Base-by-base conservation (phyloP, 192 early-diverging fungal species). In the Coemansia sp. region DNA sequence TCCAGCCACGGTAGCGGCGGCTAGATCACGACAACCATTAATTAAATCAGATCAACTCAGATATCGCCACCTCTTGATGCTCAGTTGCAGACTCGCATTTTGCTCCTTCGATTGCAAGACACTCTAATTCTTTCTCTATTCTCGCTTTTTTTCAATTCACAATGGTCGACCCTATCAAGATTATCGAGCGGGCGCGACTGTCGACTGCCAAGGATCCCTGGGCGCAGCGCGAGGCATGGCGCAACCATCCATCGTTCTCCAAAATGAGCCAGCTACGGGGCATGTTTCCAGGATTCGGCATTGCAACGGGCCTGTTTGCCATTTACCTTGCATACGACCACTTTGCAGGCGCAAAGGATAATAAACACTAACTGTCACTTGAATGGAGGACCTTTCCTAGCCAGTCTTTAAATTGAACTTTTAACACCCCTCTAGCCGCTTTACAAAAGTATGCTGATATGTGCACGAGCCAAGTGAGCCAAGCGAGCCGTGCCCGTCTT, bases 221-320 rank as follows among this genome's bases (percentile, higher is more conserved):
- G 91, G 88, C 87, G 57, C 77, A 79, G 70, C 88, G 86, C 63
- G 88, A 93, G 74, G 88, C 86, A 60, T 93, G 91, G 91, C 87
- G 91, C 74, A 84, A 84, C 62, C 83, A 87, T 75, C 85, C 89
- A 55, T 83, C 89, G 62, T 93, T 93, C 70, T 87, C 88, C 32
- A 87, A 86, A 67, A 75, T 84, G 62, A 68, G 77, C 47, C 86
- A 87, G 72, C 76, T 90, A 62, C 78, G 78, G 46, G 88, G 86
- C 74, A 86, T 91, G 84, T 89, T 89, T 84, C 91, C 91, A 16
- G 91, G 91, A 61, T 85, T 93, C 63, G 91, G 91, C 68, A 88
- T 90, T 46, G 91, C 91, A 11, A 86, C 91, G 23, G 91, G 86
- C 46, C 87, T 89, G 50, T 93, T 93, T 68, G 84, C 89, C n/a